Base-by-base conservation (phyloP, 768 basidiomycete genomes). In the Lactifluus pinguis region DNA sequence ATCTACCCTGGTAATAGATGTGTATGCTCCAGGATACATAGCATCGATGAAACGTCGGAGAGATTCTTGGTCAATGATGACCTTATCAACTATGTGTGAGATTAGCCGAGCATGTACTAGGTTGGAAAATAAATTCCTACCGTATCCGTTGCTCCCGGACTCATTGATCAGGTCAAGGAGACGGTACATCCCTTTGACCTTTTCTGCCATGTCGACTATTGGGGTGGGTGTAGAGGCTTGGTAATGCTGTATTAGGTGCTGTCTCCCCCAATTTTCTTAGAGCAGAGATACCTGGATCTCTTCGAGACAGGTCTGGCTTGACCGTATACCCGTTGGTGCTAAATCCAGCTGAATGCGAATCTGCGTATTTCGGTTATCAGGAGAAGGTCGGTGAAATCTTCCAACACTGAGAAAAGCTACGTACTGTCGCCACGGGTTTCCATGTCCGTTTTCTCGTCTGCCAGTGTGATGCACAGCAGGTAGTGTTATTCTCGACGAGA, bases 41-140 rank as follows among this genome's bases (percentile, higher is more conserved):
- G 66, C 67, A 56, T 84, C 79, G 62, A 81, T 75, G 51, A 84
- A 77, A 6, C 71, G 61, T 62, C 72, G 70, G 11, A 85, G 70
- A 2, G 80, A 77, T 3, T 75, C 71, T 68, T 83, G 80, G 2
- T 74, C 73, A 36, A 85, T 84, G 69, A 85, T 79, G 36, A 85
- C 76, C 65, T 85, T 84, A 63, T 83, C 82, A 39, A 83, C 83
- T 83, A 60, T 15, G 10, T 39, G 13, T 13, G 6, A 8, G 15
- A 29, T 51, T 42, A 49, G 42, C 19, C 21, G 9, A 19, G 32
- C 15, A 8, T 7, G 36, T 6, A 3, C n/a, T n/a, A 11, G 21
- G 7, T 7, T 34, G 11, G 30, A 47, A 39, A 14, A 60, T 34
- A 34, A 9, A 39, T 0, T 8, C 61, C 73, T 60, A 81, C 83